Percentiles rank a stretch among this genome's conserved stretches.
Evolutionary conservation across 2,329 filamentous ascomycete species (phyloP).

Genomic region (Botrytis fragariae): DNA sequence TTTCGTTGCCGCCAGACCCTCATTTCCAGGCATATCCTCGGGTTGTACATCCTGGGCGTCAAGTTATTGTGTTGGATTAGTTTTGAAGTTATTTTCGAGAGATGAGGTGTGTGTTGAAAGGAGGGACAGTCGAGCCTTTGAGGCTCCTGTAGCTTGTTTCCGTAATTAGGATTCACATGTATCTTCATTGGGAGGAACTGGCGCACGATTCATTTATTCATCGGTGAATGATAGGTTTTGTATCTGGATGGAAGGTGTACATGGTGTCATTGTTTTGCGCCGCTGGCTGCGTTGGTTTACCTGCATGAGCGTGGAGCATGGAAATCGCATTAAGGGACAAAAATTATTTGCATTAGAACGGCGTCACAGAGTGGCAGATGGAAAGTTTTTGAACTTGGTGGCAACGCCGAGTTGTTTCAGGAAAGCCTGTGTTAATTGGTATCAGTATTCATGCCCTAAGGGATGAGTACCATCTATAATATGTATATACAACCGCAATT

Average conservation of each 20-base stretch:
- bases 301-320: conserved; percentile 22
- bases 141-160: background rate
- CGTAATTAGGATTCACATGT: background rate
- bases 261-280: conserved; percentile 1
- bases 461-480: background rate
- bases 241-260: background rate
- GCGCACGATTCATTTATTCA: background rate
- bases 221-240: background rate
- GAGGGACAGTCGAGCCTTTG: too few species aligned
- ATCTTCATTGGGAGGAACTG: background rate
- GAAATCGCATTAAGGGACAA: background rate
- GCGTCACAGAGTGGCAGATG: background rate
- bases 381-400: background rate
- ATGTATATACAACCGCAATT: background rate
- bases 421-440: background rate
- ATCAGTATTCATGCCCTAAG: background rate
- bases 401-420: background rate
- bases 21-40: conserved; percentile 21
- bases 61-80: conserved; percentile 29
- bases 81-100: conserved; percentile 22
- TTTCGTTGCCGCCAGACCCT: conserved; percentile 13
- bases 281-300: background rate
- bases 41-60: conserved; percentile 24
- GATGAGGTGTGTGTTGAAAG: background rate
- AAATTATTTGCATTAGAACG: conserved; percentile 14